Base-by-base conservation (phyloP, 1,284 basidiomycete genomes). In the Cutaneotrichosporon sp. region DNA sequence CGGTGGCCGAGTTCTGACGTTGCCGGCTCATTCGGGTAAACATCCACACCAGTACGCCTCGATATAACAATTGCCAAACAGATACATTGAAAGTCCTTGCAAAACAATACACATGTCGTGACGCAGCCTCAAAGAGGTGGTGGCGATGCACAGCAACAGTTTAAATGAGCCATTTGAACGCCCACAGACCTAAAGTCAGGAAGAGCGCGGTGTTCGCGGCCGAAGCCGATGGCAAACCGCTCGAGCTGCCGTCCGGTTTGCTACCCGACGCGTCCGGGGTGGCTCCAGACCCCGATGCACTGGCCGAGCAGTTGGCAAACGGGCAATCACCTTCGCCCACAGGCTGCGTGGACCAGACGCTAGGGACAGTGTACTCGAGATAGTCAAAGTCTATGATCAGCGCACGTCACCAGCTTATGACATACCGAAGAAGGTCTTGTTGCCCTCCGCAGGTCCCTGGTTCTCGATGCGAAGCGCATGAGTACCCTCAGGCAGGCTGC, bases 381-480 rank as follows among this genome's bases (percentile, higher is more conserved):
- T 71, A 66, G 55, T 77, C 75, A 40, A 77, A 67, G 53, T 77
- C 75, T 76, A 46, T 2, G 9, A 18, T 48, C 40, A 48, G 55
- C 44, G 13, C n/a, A 33, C n/a, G 7, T 13, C 35, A 21, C 22
- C 1, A 23, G 12, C 42, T 17, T 20, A 4, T 1, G 33, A 63
- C 71, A 54, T 46, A 76, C 75, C 74, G 49, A 76, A 73, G 59
- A 61, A 77, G 1, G 73, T 72, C 52, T 56, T 50, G 38, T 69
- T 61, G 0, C 61, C 64, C 9, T 56, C 50, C 1, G 51, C 50
- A 3, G 65, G 62, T 1, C 69, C 68, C 4, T 58, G 55, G 59
- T 77, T 77, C 18, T 61, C 63, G 9, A 77, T 46, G 15, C 51
- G 61, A 9, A 75, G 46, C 9, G 48, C 50, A 55, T 76, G 75